Evolutionary conservation across 129 eudicot species (phyloP), one percentile per base, ranked within the genome.

Genomic region (Helianthus annuus): DNA sequence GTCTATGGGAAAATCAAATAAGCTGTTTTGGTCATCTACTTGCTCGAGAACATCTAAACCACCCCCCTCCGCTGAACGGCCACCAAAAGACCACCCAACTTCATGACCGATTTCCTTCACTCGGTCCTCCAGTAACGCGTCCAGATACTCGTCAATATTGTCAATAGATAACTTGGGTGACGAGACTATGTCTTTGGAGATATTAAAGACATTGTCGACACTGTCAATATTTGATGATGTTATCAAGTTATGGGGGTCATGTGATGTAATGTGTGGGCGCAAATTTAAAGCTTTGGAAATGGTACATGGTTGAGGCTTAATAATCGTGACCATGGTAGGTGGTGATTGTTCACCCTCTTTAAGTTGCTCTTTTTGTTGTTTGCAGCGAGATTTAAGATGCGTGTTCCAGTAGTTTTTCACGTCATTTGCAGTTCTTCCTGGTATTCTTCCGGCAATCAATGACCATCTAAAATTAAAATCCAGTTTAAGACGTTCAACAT

Each of bases 401-500:
- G 87, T 80, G 81, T 82, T 88, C 90, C 94, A 88, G 51, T 65
- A 88, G 58, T 88, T 85, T 45, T 88, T 88, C 11, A 88, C 87
- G 67, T 84, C 94, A 52, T 88, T 88, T 0, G 90, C 87, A 6
- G 94, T 88, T 72, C 94, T 66, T 76, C 90, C 94, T 0, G 94
- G 78, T 13, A 88, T 71, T 78, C 95, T 85, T 17, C 91, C 91
- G 1, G 91, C 85, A 53, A 88, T 88, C 15, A 85, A 39, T 12
- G 95, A 75, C 96, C 96, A 88, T 70, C 96, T 85, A 36, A 39
- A 12, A 45, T 61, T 34, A 58, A 58, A 4, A 29, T 7, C 2
- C 12, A 58, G 2, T 11, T 38, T 19, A 7, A 14, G 4, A 32
- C 4, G 36, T 32, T 32, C 36, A 32, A 32, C 36, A 3, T 32